phyloP scores from a whole-genome alignment of 345 rosid species.

The Schrenkiella parvula region DNA sequence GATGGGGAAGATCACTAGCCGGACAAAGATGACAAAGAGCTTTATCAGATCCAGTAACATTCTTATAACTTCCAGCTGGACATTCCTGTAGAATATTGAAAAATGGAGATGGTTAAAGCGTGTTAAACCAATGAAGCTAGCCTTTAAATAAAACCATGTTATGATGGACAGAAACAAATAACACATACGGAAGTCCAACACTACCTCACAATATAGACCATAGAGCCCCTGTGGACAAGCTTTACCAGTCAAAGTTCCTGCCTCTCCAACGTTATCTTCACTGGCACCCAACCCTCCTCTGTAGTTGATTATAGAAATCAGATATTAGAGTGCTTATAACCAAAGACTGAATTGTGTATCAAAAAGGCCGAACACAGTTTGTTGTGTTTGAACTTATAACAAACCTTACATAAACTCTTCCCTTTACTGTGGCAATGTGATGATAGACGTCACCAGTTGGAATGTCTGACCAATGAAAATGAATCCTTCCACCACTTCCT shows the following conservation, averaged over 20 bases:
- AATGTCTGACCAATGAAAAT: constrained; percentile 85
- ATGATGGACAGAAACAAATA: background rate
- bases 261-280: constrained; percentile 59
- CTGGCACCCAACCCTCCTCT: constrained; percentile 80
- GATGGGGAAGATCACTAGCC: constrained; percentile 62
- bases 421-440: constrained; percentile 75
- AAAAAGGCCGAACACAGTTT: background rate
- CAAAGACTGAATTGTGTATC: background rate
- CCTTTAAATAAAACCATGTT: background rate
- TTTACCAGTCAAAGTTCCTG: constrained; percentile 82
- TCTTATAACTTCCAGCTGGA: constrained; percentile 87
- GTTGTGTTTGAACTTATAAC: constrained; percentile 23
- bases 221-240: constrained; percentile 84
- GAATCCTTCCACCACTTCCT: constrained; percentile 95
- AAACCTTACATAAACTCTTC: constrained; percentile 68
- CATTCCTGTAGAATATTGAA: constrained; percentile 62
- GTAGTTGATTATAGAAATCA: constrained; percentile 15
- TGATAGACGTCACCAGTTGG: constrained; percentile 70
- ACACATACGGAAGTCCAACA: background rate
- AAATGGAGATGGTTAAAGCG: background rate
- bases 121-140: background rate
- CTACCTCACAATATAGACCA: constrained; percentile 86
- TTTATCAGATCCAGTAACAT: constrained; percentile 69
- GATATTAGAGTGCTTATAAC: background rate
- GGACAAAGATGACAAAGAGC: constrained; percentile 67